These are phyloP conservation scores for Leishmania arabica DNA, from an alignment of 208 protist species.

Conservation along the genomic window DNA sequence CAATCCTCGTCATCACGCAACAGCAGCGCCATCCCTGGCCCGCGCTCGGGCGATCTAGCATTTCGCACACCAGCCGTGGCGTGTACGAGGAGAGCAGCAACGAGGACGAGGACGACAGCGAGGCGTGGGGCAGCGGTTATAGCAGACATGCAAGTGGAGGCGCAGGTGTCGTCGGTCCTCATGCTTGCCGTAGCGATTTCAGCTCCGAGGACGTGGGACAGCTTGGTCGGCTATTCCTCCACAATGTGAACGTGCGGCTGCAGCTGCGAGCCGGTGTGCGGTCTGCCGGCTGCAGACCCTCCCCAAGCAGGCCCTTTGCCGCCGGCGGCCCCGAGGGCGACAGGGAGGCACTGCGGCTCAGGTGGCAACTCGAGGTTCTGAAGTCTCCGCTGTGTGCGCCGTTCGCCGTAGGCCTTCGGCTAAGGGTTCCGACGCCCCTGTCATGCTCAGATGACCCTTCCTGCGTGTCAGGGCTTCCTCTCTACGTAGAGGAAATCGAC, in stretches of 20 bases:
- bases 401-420: conserved; percentile 16
- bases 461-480: conserved; percentile 4
- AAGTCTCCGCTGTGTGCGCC: conserved; percentile 53
- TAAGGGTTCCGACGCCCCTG: not conserved
- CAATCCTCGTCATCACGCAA: conserved; percentile 57
- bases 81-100: not conserved
- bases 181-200: not conserved
- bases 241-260: conserved; percentile 77
- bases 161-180: not conserved
- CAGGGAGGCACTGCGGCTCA: not conserved
- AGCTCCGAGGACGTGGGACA: conserved; percentile 14
- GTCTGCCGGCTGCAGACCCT: not conserved
- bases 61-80: not conserved
- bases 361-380: conserved; percentile 39
- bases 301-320: conserved; percentile 6
- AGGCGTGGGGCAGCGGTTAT: not conserved
- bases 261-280: conserved; percentile 23
- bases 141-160: not conserved
- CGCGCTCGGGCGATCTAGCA: not conserved
- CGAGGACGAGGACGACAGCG: not conserved
- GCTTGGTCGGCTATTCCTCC: conserved; percentile 63
- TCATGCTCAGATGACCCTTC: not conserved
- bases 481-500: conserved; percentile 12
- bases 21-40: conserved; percentile 12
- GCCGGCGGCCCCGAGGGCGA: not conserved